Conservation (phyloP, 164 flowering plant genomes). For the Platanus orientalis region DNA sequence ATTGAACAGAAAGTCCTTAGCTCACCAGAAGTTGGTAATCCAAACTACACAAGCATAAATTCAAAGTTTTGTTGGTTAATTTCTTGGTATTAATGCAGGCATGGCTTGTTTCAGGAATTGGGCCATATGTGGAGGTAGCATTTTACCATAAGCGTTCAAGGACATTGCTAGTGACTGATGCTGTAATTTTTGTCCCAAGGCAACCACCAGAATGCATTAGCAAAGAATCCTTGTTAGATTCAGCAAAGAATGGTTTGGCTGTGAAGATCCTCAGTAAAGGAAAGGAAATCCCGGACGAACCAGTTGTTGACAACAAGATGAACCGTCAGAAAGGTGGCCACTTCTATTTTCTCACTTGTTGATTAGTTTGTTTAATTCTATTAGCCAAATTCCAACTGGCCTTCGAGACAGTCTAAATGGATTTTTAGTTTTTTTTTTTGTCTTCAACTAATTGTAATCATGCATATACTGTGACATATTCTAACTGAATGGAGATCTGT, state of each 20-base stretch:
- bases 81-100: slow-evolving; percentile 1
- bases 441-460: too few species aligned
- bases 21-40: slow-evolving; percentile 95
- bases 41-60: neutral
- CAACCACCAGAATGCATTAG: slow-evolving; percentile 91
- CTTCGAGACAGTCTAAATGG: neutral
- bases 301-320: slow-evolving; percentile 68
- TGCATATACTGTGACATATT: too few species aligned
- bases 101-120: slow-evolving; percentile 61
- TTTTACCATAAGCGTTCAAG: slow-evolving; percentile 84
- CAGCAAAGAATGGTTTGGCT: slow-evolving; percentile 93
- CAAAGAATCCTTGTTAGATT: slow-evolving; percentile 72
- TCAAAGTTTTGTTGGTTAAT: neutral
- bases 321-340: slow-evolving; percentile 79
- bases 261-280: slow-evolving; percentile 90
- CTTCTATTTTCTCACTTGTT: neutral
- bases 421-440: too few species aligned
- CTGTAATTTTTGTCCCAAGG: slow-evolving; percentile 88
- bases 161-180: slow-evolving; percentile 85
- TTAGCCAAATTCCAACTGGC: neutral
- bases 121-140: slow-evolving; percentile 98
- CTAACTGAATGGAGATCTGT: neutral
- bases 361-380: neutral
- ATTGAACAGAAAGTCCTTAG: slow-evolving; percentile 91
- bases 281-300: slow-evolving; percentile 73